Conservation (phyloP, 139 green algal species). For the Chlamydomonas sphaeroides region DNA sequence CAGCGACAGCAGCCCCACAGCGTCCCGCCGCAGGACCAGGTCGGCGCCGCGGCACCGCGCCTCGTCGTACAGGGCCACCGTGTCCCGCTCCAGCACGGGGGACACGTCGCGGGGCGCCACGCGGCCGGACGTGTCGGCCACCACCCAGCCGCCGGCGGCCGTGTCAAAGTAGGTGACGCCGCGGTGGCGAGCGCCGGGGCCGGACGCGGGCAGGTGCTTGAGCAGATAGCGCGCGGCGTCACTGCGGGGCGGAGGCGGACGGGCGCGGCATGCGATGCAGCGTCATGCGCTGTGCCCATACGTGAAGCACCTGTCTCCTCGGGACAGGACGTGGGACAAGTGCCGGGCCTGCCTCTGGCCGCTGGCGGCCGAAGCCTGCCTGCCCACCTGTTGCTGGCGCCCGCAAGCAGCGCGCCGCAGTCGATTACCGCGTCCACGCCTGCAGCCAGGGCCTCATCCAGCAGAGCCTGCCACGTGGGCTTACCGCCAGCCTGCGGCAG, state of each 20-base stretch:
- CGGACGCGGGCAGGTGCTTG: not conserved
- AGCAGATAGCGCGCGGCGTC: constrained; percentile 38
- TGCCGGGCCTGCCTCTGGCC: no score
- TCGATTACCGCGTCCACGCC: constrained; percentile 61
- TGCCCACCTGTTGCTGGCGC: constrained; percentile 47
- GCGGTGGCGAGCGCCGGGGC: not conserved
- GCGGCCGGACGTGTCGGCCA: constrained; percentile 43
- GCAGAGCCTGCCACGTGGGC: constrained; percentile 49
- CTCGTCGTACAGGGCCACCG: constrained; percentile 66
- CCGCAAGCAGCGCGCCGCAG: constrained; percentile 64
- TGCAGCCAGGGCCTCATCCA: constrained; percentile 45
- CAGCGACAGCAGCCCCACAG: constrained; percentile 62
- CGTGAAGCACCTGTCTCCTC: not conserved
- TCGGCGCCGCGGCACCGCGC: constrained; percentile 54
- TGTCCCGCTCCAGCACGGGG: constrained; percentile 51
- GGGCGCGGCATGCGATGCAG: no score
- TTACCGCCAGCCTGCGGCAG: not conserved
- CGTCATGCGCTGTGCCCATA: no score
- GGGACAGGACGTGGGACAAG: not conserved
- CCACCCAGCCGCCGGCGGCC: not conserved
- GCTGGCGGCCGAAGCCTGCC: not conserved
- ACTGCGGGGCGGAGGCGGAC: not conserved
- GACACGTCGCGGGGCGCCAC: constrained; percentile 7
- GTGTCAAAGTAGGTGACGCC: constrained; percentile 56
- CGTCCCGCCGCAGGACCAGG: constrained; percentile 51